Percentiles rank a stretch among this genome's conserved stretches.
These are phyloP conservation scores for Sphagnurus paluster DNA, from an alignment of 1,284 basidiomycete genomes.

Conservation along the genomic window DNA sequence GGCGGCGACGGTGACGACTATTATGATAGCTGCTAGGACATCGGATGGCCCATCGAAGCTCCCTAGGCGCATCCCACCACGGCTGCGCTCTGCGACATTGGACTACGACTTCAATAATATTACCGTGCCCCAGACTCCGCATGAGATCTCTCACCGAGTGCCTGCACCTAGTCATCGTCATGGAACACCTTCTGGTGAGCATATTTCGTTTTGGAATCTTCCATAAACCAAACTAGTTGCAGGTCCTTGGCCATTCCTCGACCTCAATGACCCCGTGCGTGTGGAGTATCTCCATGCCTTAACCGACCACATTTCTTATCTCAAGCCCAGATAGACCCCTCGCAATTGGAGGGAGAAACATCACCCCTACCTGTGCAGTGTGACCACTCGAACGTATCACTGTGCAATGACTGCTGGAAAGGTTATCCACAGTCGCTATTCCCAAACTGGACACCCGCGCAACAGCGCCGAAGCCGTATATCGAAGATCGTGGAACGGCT, in stretches of 20 bases:
- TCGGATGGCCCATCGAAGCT: too few relatives aligned
- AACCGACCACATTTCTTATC: not conserved
- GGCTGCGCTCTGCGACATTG: constrained; percentile 8
- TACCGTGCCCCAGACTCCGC: constrained; percentile 7
- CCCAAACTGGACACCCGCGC: constrained; percentile 51
- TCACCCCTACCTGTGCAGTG: constrained; percentile 13
- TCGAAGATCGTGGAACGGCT: constrained; percentile 29
- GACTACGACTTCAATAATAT: constrained; percentile 13
- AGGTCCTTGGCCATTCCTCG: constrained; percentile 45
- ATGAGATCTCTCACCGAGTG: constrained; percentile 18
- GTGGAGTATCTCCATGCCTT: constrained; percentile 5
- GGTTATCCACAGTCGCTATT: constrained; percentile 52
- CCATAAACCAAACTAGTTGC: not conserved
- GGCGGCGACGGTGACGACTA: too few relatives aligned
- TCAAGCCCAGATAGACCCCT: constrained; percentile 26
- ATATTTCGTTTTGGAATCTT: not conserved
- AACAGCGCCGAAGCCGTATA: constrained; percentile 46
- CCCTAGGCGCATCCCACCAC: too few relatives aligned
- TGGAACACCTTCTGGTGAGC: constrained; percentile 37
- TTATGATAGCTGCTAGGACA: too few relatives aligned
- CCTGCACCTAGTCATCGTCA: constrained; percentile 38
- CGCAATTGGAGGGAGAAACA: constrained; percentile 27
- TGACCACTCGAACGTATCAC: constrained; percentile 17
- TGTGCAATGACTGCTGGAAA: constrained; percentile 38
- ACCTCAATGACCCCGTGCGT: constrained; percentile 33